Conservation (phyloP, 805 yeast genomes). For the Cyberlindnera maclurae region DNA sequence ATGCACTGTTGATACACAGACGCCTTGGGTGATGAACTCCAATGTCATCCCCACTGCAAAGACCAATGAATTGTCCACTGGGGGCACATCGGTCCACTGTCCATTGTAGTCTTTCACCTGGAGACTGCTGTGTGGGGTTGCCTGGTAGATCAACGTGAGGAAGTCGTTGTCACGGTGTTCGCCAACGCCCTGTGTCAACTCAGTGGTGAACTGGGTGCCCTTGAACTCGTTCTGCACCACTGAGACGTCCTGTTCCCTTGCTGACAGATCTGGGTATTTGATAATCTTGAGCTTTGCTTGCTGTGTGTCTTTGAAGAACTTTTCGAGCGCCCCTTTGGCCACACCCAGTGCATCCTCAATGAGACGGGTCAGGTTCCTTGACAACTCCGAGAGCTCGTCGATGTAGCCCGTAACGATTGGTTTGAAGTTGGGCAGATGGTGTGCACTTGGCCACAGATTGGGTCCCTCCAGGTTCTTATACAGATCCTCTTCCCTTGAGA, state of each 20-base stretch:
- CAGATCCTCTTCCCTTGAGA: conserved; percentile 24
- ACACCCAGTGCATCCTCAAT: conserved; percentile 53
- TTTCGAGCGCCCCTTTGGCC: conserved; percentile 34
- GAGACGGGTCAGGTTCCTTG: conserved; percentile 35
- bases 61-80: conserved; percentile 33
- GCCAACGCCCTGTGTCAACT: conserved; percentile 26
- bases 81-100: conserved; percentile 40
- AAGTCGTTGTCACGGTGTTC: conserved; percentile 62
- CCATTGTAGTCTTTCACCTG: conserved; percentile 43
- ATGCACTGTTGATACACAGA: conserved; percentile 44
- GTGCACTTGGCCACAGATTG: conserved; percentile 36
- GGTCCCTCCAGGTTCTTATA: conserved; percentile 42
- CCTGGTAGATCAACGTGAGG: conserved; percentile 54
- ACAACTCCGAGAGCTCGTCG: conserved; percentile 36
- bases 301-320: conserved; percentile 40
- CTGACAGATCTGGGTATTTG: conserved; percentile 29
- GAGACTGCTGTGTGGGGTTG: conserved; percentile 36
- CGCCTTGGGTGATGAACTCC: conserved; percentile 41
- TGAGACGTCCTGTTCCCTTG: conserved; percentile 21
- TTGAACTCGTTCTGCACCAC: conserved; percentile 38
- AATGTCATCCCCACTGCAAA: conserved; percentile 44
- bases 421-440: conserved; percentile 30
- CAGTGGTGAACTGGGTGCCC: conserved; percentile 33
- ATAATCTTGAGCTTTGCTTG: conserved; percentile 37
- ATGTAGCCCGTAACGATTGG: conserved; percentile 29